Evolutionary conservation across 441 rosid genomes (phyloP).

Genomic region (Viola pubescens): DNA sequence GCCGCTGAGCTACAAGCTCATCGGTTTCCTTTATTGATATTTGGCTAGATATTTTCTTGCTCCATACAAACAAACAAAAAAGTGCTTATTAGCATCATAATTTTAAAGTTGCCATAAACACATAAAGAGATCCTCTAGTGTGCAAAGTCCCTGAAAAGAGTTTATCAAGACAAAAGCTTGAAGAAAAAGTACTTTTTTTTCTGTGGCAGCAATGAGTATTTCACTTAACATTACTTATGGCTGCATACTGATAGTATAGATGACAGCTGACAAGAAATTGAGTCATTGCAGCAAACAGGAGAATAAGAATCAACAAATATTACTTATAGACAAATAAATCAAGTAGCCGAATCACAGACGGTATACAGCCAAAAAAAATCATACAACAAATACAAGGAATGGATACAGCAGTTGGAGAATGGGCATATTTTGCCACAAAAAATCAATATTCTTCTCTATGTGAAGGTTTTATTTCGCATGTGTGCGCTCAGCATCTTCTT

Average conservation of each 20-base stretch:
- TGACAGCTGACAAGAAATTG: background rate
- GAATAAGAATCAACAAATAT: background rate
- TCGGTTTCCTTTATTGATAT: too few species aligned
- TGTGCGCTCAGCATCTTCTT: constrained; percentile 1
- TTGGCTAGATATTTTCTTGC: too few species aligned
- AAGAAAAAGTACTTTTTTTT: too few species aligned
- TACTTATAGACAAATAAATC: background rate
- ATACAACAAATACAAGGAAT: background rate
- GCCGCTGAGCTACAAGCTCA: too few species aligned
- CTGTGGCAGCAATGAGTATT: too few species aligned
- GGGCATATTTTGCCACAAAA: background rate
- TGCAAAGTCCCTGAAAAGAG: too few species aligned
- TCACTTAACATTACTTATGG: too few species aligned
- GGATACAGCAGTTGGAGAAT: background rate
- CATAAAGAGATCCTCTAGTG: too few species aligned
- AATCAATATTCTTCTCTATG: background rate
- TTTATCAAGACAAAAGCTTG: too few species aligned
- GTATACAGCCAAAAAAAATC: background rate
- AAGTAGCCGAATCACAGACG: background rate
- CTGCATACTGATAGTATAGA: background rate
- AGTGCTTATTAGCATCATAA: too few species aligned
- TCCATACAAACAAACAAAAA: too few species aligned
- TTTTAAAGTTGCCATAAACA: too few species aligned
- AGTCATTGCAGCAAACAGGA: background rate
- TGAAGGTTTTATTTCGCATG: background rate